phyloP scores from a whole-genome alignment of 208 protist genomes.

The Trypanosoma conorhini region DNA sequence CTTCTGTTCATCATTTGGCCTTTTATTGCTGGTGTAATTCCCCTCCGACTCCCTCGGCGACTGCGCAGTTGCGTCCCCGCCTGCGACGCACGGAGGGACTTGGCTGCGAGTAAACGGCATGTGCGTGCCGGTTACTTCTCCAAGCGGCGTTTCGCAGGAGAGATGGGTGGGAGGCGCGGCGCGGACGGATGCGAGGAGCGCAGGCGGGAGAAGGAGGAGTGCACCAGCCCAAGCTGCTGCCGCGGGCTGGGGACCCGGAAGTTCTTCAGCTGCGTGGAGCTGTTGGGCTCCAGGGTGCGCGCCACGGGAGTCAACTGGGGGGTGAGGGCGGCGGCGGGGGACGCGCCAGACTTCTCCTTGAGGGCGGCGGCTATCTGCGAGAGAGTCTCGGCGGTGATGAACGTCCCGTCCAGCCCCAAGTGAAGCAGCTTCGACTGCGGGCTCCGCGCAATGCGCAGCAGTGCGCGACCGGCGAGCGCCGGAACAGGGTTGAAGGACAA shows the following conservation, averaged over 20 bases:
- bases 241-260: background rate
- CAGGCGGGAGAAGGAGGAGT: background rate
- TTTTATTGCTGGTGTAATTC: too few relatives aligned
- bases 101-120: background rate
- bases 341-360: conserved; percentile 44
- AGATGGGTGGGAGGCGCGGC: conserved; percentile 26
- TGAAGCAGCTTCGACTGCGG: conserved; percentile 53
- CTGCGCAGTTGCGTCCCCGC: too few relatives aligned
- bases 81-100: too few relatives aligned
- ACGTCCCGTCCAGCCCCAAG: conserved; percentile 63
- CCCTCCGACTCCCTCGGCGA: too few relatives aligned
- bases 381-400: conserved; percentile 53
- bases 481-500: conserved; percentile 83
- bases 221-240: background rate
- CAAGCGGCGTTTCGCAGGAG: conserved; percentile 5
- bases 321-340: conserved; percentile 6
- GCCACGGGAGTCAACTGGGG: conserved; percentile 5
- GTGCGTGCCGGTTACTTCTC: background rate
- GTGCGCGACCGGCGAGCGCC: conserved; percentile 60
- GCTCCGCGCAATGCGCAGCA: conserved; percentile 69
- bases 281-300: background rate
- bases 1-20: too few relatives aligned
- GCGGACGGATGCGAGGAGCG: background rate
- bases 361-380: conserved; percentile 60
- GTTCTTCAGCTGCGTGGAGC: background rate